Evolutionary conservation across 768 basidiomycete species (phyloP).

Genomic region (Termitomyces sp.): DNA sequence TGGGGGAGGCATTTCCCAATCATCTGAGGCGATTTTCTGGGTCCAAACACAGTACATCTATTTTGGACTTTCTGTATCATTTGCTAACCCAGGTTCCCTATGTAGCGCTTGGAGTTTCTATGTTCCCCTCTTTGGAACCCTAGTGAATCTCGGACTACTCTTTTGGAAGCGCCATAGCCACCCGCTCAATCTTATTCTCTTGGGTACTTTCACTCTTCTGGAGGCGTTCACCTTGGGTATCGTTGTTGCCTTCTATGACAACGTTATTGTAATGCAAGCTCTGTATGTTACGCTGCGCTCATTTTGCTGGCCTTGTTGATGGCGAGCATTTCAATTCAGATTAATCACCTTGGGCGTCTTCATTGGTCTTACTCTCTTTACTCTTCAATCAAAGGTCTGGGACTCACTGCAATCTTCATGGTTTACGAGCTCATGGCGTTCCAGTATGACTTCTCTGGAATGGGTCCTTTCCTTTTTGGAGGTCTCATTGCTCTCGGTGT

Average conservation of each 20-base stretch:
- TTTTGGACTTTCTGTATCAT: neutral
- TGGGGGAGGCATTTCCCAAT: conserved; percentile 65
- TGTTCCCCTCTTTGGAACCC: conserved; percentile 70
- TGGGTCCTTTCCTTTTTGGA: conserved; percentile 88
- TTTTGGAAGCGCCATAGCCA: conserved; percentile 93
- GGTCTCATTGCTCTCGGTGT: conserved; percentile 74
- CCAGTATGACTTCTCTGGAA: conserved; percentile 90
- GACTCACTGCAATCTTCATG: neutral
- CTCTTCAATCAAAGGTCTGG: conserved; percentile 86
- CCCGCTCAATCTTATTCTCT: conserved; percentile 81
- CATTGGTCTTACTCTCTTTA: conserved; percentile 90
- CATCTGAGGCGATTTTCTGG: conserved; percentile 57
- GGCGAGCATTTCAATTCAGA: conserved; percentile 26
- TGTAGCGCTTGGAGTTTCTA: conserved; percentile 78
- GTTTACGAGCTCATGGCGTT: neutral
- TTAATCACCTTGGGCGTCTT: conserved; percentile 92
- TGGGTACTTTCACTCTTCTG: conserved; percentile 84
- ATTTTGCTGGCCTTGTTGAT: conserved; percentile 5
- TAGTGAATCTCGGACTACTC: conserved; percentile 73
- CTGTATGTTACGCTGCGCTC: conserved; percentile 44
- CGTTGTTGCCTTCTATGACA: conserved; percentile 71
- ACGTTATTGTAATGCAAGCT: conserved; percentile 77
- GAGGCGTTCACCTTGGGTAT: conserved; percentile 92
- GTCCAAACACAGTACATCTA: conserved; percentile 60
- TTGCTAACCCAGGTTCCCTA: neutral